A percentile compares a stretch with the other conserved stretches of the same genome.
Conservation (phyloP, 2,329 filamentous ascomycete species). For the Paecilomyces variotii region DNA sequence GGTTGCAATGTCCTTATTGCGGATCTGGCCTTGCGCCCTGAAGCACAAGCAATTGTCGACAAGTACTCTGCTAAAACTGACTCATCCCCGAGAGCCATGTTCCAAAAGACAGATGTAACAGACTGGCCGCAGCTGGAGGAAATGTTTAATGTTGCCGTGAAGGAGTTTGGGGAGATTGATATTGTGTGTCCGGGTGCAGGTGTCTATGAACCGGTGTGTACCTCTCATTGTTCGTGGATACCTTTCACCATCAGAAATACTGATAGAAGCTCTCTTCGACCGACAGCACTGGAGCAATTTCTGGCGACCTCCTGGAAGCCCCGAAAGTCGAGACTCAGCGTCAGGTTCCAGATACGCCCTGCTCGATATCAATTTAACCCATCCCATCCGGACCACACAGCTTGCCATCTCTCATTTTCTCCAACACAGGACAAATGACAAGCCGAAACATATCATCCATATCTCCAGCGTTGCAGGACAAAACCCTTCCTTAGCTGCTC, state of each 20-base stretch:
- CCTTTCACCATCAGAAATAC: neutral
- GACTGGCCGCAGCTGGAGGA: slow-evolving; percentile 42
- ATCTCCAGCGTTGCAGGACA: slow-evolving; percentile 44
- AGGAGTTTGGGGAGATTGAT: slow-evolving; percentile 40
- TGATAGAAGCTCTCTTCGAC: neutral
- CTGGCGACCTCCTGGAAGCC: slow-evolving; percentile 41
- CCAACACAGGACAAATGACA: slow-evolving; percentile 17
- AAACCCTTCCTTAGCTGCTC: slow-evolving; percentile 27
- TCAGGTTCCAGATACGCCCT: slow-evolving; percentile 35
- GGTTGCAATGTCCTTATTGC: slow-evolving; percentile 41
- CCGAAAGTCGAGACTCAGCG: slow-evolving; percentile 33
- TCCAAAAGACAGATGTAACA: slow-evolving; percentile 41
- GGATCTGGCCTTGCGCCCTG: slow-evolving; percentile 37
- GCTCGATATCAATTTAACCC: slow-evolving; percentile 45
- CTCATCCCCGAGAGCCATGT: slow-evolving; percentile 28
- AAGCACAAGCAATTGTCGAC: slow-evolving; percentile 34
- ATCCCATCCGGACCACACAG: slow-evolving; percentile 46
- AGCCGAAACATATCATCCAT: slow-evolving; percentile 38
- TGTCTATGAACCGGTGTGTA: slow-evolving; percentile 35
- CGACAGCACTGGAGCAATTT: slow-evolving; percentile 41
- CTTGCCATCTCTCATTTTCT: slow-evolving; percentile 44
- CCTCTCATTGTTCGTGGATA: neutral
- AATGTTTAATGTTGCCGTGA: slow-evolving; percentile 43
- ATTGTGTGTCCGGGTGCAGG: slow-evolving; percentile 42
- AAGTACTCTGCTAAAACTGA: slow-evolving; percentile 22